Evolutionary conservation across 1,284 basidiomycete species (phyloP).

Genomic region (Ustilago bromivora): DNA sequence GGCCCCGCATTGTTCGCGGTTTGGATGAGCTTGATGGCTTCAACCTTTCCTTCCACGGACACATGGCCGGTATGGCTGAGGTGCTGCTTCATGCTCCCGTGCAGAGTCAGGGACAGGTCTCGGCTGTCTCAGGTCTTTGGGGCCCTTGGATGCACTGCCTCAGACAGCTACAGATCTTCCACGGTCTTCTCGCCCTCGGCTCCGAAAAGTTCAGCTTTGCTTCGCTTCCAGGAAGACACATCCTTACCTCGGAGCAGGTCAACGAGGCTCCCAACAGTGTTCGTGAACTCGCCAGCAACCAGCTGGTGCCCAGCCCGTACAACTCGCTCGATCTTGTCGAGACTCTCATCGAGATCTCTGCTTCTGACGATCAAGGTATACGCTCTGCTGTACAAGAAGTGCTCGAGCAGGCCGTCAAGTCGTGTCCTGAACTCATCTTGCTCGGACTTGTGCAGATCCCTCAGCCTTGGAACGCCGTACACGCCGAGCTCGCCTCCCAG

Average conservation of each 20-base stretch:
- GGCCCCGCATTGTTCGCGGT: conserved; percentile 70
- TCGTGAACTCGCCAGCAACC: conserved; percentile 75
- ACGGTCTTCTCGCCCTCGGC: conserved; percentile 82
- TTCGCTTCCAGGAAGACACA: conserved; percentile 55
- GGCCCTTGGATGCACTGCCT: conserved; percentile 82
- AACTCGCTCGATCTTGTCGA: conserved; percentile 92
- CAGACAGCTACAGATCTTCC: conserved; percentile 87
- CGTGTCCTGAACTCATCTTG: conserved; percentile 92
- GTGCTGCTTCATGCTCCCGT: conserved; percentile 60
- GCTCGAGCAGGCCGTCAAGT: conserved; percentile 71
- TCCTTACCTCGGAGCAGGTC: conserved; percentile 56
- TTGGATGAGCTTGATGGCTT: conserved; percentile 71
- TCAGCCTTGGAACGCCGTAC: conserved; percentile 85
- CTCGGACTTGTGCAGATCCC: conserved; percentile 92
- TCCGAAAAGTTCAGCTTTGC: conserved; percentile 84
- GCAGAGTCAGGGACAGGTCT: conserved; percentile 20
- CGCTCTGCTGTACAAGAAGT: conserved; percentile 61
- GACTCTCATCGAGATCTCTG: conserved; percentile 86
- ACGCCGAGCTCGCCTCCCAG: conserved; percentile 85
- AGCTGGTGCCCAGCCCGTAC: conserved; percentile 91
- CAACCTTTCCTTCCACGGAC: conserved; percentile 70
- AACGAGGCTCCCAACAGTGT: conserved; percentile 81
- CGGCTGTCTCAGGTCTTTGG: conserved; percentile 72
- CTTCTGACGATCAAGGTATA: conserved; percentile 78
- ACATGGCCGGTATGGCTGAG: conserved; percentile 52